Conservation (phyloP, 1,284 basidiomycete genomes). For the Wolfiporia cocos region DNA sequence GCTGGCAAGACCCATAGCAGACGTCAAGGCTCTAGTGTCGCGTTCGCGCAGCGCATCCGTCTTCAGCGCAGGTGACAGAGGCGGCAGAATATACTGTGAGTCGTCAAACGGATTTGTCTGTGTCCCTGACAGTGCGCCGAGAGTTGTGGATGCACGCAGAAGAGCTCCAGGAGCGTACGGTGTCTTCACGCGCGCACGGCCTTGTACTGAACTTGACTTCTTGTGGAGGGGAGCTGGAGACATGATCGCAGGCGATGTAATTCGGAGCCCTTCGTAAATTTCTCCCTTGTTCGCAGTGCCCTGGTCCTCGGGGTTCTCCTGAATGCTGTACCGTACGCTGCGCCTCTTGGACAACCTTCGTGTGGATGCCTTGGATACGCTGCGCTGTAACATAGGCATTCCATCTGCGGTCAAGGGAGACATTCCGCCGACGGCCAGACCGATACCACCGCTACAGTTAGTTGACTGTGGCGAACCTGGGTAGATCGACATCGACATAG, state of each 20-base stretch:
- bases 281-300: conserved; percentile 8
- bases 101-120: conserved; percentile 26
- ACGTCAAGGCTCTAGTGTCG: conserved; percentile 46
- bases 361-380: conserved; percentile 16
- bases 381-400: conserved; percentile 26
- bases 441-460: conserved; percentile 29
- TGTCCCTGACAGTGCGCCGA: conserved; percentile 4
- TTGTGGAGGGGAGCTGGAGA: conserved; percentile 19
- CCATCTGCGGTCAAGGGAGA: conserved; percentile 41
- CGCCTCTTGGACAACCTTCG: conserved; percentile 18
- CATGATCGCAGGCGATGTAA: conserved; percentile 33
- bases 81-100: conserved; percentile 21
- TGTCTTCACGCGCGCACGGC: conserved; percentile 61
- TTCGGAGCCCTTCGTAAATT: conserved; percentile 47
- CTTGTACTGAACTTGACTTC: conserved; percentile 29
- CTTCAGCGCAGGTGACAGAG: conserved; percentile 31
- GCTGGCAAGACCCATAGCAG: conserved; percentile 43
- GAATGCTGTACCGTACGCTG: conserved; percentile 22
- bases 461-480: conserved; percentile 36
- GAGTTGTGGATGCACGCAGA: conserved; percentile 39
- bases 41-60: conserved; percentile 38
- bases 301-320: conserved; percentile 11
- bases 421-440: conserved; percentile 36
- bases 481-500: conserved; percentile 47
- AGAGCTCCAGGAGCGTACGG: conserved; percentile 52